Base-by-base conservation (phyloP, 257 asterid genomes). In the Nyctanthes arbortristis region DNA sequence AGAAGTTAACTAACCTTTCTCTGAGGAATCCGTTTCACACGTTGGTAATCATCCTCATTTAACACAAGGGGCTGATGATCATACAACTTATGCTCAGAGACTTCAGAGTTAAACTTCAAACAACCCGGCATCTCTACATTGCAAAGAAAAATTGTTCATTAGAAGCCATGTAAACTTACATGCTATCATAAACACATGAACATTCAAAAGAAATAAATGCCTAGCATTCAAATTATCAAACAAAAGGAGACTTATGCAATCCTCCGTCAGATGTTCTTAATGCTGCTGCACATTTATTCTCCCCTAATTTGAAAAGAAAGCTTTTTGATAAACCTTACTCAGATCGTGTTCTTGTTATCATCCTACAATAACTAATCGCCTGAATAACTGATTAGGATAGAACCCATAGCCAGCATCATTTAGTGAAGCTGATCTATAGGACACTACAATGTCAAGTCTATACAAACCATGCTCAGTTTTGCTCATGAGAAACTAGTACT, bases 1-100 rank as follows among this genome's bases (percentile, higher is more conserved):
- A 28, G 14, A 45, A 24, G 30, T n/a, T n/a, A 52, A 47, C 0
- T 25, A 77, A 87, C 97, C 97, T 93, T 93, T 40, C 18, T 71
- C 66, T 79, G 84, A 0, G 99, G 99, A 30, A 93, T 84, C 34
- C 62, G 70, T 49, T 91, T 78, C 3, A 81, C 94, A 9, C 99
- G 96, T 34, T 74, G 80, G 5, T 80, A 79, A 68, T 93, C 99
- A 73, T 93, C 96, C 3, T 43, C 57, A 55, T 91, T 91, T 2
- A 89, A 67, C 6, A 29, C 37, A 16, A 87, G 82, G 1, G 97
- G 96, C 2, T 80, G 85, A 75, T 93, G 99, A 72, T 93, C 99
- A 35, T 71, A 87, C 64, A 93, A 72, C 20, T 4, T 1, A 33
- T 82, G 90, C 8, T 54, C 49, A 0, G 47, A 1, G 5, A 28